Base-by-base conservation (phyloP, 208 protist genomes). In the Trypanosoma congolense region DNA sequence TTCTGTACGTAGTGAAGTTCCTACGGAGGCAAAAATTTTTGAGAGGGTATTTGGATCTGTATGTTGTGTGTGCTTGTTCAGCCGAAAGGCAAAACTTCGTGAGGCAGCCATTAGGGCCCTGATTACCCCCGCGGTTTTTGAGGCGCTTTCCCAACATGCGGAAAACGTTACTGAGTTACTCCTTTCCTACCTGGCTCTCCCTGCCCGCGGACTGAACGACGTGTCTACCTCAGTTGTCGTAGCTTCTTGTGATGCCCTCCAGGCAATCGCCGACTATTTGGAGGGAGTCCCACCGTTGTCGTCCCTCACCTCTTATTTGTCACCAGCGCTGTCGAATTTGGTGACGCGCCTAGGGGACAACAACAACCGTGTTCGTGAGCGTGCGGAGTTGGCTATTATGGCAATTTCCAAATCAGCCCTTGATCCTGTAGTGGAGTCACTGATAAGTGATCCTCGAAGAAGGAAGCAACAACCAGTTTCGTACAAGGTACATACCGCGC, bases 81-180 rank as follows among this genome's bases (percentile, higher is more conserved):
- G 70, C 25, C 65, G 63, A 31, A 65, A 71, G 28, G 86, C 77
- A 2, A 70, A 76, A 61, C 73, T 87, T 36, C 78, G 90, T 24
- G 87, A 94, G 58, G 82, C 76, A 16, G 87, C 80, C 33, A 65
- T 96, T 48, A 65, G 77, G 10, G 77, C 70, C n/a, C 53, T 80
- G 16, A 53, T 75, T 28, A 81, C 78, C 5, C 44, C 47, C 12
- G 73, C 64, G 2, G 88, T 85, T 8, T 75, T 70, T 53, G 30
- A 46, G 18, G 67, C 77, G 18, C 60, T 91, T 26, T 46, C 60
- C 3, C 55, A 54, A 0, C 80, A 90, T 65, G 75, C 71, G 38
- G 10, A 42, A 24, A 42, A 43, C 1, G 67, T 62, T 18, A 72
- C 66, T 41, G 72, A 79, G 41, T 62, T 66, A 22, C 61, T 93